phyloP scores from a whole-genome alignment of 257 asterid species.

The Nicotiana otophora region DNA sequence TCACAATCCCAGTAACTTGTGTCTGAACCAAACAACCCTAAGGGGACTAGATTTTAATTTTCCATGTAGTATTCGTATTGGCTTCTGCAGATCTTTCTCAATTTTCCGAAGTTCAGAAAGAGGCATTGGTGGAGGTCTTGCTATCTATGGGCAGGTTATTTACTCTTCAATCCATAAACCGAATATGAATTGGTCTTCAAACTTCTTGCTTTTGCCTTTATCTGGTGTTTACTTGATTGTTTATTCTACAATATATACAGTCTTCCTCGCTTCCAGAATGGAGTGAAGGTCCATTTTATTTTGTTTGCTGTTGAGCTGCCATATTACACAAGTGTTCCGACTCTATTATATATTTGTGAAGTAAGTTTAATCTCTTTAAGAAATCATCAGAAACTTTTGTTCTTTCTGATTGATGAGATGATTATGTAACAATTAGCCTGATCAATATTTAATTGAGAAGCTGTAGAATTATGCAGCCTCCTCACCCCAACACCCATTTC shows the following conservation, averaged over 20 bases:
- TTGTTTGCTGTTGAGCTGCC: conserved; percentile 74
- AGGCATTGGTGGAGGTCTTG: conserved; percentile 76
- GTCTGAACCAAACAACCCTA: neutral
- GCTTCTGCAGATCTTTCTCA: conserved; percentile 54
- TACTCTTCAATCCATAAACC: neutral
- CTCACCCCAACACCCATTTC: neutral
- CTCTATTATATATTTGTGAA: conserved; percentile 67
- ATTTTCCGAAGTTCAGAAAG: conserved; percentile 44
- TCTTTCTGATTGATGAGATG: neutral
- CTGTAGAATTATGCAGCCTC: neutral
- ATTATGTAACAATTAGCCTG: neutral
- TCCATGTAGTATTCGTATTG: conserved; percentile 11
- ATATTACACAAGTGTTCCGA: conserved; percentile 68
- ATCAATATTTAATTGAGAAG: neutral
- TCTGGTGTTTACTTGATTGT: conserved; percentile 15
- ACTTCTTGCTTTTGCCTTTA: conserved; percentile 8
- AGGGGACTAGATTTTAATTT: neutral
- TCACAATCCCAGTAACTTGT: neutral
- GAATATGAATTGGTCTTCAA: neutral
- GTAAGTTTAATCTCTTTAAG: conserved; percentile 39
- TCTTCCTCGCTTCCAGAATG: conserved; percentile 44
- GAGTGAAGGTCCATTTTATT: conserved; percentile 78
- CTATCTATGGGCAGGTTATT: conserved; percentile 74
- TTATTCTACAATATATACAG: neutral
- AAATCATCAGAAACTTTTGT: conserved; percentile 8